These are phyloP conservation scores for Heritiera fomes DNA, from an alignment of 345 rosid genomes.

Conservation along the genomic window DNA sequence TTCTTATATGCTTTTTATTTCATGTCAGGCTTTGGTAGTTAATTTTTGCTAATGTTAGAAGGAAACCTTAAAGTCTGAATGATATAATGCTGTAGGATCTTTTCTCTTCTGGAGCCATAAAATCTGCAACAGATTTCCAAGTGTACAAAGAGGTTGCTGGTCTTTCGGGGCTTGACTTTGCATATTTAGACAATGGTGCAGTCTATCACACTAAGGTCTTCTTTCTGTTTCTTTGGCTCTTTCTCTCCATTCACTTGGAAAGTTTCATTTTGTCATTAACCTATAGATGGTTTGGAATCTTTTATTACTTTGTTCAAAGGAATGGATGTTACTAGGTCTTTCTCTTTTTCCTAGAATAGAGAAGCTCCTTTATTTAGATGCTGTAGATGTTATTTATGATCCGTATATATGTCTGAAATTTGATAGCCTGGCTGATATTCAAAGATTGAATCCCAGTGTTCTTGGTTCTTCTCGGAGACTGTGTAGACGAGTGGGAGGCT, in stretches of 20 bases:
- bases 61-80: constrained; percentile 20
- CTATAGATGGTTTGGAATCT: neutral
- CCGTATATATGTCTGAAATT: neutral
- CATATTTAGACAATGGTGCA: constrained; percentile 73
- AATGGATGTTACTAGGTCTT: constrained; percentile 12
- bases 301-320: constrained; percentile 14
- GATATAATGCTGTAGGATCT: constrained; percentile 68
- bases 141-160: constrained; percentile 85
- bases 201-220: constrained; percentile 95
- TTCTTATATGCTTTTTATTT: neutral
- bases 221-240: constrained; percentile 17
- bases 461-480: neutral
- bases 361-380: constrained; percentile 4
- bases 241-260: constrained; percentile 15
- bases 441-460: neutral
- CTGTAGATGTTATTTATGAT: neutral
- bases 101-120: constrained; percentile 69
- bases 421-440: neutral
- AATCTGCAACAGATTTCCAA: constrained; percentile 93
- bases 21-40: constrained; percentile 15
- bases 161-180: constrained; percentile 98
- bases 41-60: constrained; percentile 11
- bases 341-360: neutral
- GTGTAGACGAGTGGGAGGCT: neutral
- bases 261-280: constrained; percentile 12